A percentile compares a stretch with the other conserved stretches of the same genome.
These are phyloP conservation scores for Suhomyces terraborum DNA, from an alignment of 1,139 yeast species.

Conservation along the genomic window DNA sequence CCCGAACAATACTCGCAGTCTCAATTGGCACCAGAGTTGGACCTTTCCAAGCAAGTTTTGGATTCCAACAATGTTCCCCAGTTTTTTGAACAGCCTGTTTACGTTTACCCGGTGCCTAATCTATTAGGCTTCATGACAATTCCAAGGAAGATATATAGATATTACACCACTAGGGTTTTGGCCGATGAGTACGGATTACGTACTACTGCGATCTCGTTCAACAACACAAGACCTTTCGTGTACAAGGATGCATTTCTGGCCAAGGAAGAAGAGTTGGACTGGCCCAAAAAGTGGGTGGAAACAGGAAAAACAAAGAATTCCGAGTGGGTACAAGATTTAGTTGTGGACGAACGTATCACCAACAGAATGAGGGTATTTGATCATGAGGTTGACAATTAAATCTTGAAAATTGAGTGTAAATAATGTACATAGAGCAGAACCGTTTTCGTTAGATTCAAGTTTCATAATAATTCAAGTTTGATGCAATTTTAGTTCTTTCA, in stretches of 20 bases:
- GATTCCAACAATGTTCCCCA: slow-evolving; percentile 53
- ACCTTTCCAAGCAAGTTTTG: slow-evolving; percentile 25
- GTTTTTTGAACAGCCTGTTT: slow-evolving; percentile 71
- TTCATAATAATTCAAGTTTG: neutral
- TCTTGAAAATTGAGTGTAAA: too few relatives aligned
- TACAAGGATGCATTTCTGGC: slow-evolving; percentile 57
- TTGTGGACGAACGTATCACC: slow-evolving; percentile 67
- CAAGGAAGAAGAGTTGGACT: slow-evolving; percentile 74
- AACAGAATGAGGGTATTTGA: slow-evolving; percentile 58
- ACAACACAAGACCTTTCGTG: slow-evolving; percentile 57
- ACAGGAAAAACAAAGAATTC: slow-evolving; percentile 68
- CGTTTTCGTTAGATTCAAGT: slow-evolving; percentile 1
- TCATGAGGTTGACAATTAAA: slow-evolving; percentile 11
- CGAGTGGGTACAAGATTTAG: slow-evolving; percentile 86
- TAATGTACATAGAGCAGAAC: slow-evolving; percentile 7
- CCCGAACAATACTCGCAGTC: slow-evolving; percentile 58
- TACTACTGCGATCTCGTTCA: slow-evolving; percentile 62
- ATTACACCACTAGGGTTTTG: slow-evolving; percentile 67
- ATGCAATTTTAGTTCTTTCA: neutral
- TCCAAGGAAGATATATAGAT: slow-evolving; percentile 76
- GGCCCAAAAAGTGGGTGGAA: slow-evolving; percentile 89
- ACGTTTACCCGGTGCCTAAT: slow-evolving; percentile 73
- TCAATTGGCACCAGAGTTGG: slow-evolving; percentile 63
- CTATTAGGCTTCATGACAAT: slow-evolving; percentile 75
- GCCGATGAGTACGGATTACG: slow-evolving; percentile 71